These are phyloP conservation scores for Serendipita sp. DNA, from an alignment of 768 basidiomycete genomes.

Conservation along the genomic window DNA sequence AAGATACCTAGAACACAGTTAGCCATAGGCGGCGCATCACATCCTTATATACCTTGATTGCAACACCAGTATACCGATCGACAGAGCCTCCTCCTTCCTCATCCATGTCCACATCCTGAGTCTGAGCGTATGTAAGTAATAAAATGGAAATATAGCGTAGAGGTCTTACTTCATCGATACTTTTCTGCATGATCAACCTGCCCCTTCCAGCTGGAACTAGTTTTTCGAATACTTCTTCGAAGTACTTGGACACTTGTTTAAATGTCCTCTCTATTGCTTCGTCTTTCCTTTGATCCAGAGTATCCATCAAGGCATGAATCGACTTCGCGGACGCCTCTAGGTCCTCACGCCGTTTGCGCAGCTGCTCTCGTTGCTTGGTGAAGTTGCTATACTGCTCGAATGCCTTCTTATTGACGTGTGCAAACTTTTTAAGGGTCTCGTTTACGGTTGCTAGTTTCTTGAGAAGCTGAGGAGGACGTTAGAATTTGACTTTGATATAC, in stretches of 20 bases:
- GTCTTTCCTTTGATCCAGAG: slow-evolving; percentile 92
- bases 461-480: slow-evolving; percentile 43
- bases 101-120: slow-evolving; percentile 56
- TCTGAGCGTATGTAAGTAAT: not conserved
- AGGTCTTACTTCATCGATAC: slow-evolving; percentile 58
- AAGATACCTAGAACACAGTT: slow-evolving; percentile 54
- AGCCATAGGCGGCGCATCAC: not conserved
- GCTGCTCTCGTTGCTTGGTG: slow-evolving; percentile 90
- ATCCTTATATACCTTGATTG: slow-evolving; percentile 55
- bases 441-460: slow-evolving; percentile 88
- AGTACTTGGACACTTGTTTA: slow-evolving; percentile 93
- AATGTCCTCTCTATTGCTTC: slow-evolving; percentile 98
- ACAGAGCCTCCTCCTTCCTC: slow-evolving; percentile 64
- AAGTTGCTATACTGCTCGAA: slow-evolving; percentile 98
- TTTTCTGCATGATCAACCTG: slow-evolving; percentile 78
- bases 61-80: slow-evolving; percentile 92
- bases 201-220: slow-evolving; percentile 91
- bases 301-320: slow-evolving; percentile 84
- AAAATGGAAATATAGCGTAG: slow-evolving; percentile 9
- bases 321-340: slow-evolving; percentile 78
- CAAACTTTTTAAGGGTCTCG: slow-evolving; percentile 88
- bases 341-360: slow-evolving; percentile 74
- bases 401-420: slow-evolving; percentile 98
- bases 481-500: not conserved
- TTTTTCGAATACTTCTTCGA: slow-evolving; percentile 92